Conservation (phyloP, 2,329 filamentous ascomycete genomes). For the Aspergillus melleus region DNA sequence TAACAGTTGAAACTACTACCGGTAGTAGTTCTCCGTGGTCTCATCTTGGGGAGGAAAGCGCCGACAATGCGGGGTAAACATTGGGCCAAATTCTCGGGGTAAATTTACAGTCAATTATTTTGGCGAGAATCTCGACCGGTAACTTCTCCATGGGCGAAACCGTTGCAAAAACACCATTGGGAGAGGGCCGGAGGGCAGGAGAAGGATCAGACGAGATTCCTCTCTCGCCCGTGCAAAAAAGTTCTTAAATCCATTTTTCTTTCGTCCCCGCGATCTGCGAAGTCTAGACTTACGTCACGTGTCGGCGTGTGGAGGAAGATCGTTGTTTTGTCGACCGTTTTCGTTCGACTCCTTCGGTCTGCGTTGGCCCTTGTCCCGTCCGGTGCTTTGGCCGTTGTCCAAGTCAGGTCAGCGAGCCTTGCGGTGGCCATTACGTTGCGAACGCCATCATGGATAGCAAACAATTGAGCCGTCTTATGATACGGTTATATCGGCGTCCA, state of each 20-base stretch:
- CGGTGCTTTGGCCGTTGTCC: too few relatives aligned
- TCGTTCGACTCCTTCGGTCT: neutral
- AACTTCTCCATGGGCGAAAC: slow-evolving; percentile 52
- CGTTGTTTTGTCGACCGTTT: neutral
- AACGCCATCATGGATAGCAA: too few relatives aligned
- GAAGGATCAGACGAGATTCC: neutral
- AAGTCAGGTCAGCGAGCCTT: too few relatives aligned
- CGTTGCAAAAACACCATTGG: slow-evolving; percentile 25
- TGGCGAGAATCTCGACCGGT: slow-evolving; percentile 64
- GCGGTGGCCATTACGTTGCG: too few relatives aligned
- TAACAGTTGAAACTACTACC: too few relatives aligned
- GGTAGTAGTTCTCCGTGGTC: neutral
- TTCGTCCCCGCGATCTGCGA: slow-evolving; percentile 14
- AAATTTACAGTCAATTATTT: slow-evolving; percentile 60
- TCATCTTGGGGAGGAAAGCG: slow-evolving; percentile 3
- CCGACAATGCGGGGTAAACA: neutral
- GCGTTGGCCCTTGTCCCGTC: too few relatives aligned
- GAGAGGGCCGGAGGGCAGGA: slow-evolving; percentile 17
- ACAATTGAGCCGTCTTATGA: too few relatives aligned
- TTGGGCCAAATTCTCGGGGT: slow-evolving; percentile 21
- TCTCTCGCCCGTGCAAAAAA: neutral
- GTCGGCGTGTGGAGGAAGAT: slow-evolving; percentile 2
- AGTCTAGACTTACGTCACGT: slow-evolving; percentile 17
- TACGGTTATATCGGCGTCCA: too few relatives aligned
- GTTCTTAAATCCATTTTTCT: slow-evolving; percentile 6